Conservation (phyloP, 306 rosid genomes). For the Citrullus amarus region DNA sequence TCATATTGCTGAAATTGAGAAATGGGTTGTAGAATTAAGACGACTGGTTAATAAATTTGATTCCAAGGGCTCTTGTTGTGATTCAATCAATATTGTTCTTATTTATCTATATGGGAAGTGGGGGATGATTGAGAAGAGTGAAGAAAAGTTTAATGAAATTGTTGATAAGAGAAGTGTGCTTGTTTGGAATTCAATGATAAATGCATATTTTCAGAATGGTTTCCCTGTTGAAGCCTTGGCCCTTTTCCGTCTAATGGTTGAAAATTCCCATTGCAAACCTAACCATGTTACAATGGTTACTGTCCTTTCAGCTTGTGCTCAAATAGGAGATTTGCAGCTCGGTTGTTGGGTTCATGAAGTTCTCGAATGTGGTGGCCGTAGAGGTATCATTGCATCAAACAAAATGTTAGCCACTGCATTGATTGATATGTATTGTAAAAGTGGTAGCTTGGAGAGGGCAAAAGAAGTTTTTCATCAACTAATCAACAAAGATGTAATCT, state of each 20-base stretch:
- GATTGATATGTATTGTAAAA: conserved; percentile 56
- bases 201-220: conserved; percentile 48
- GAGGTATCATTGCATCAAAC: conserved; percentile 31
- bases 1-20: conserved; percentile 25
- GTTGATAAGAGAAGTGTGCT: conserved; percentile 27
- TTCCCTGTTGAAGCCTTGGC: conserved; percentile 34
- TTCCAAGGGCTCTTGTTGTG: conserved; percentile 11
- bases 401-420: conserved; percentile 48
- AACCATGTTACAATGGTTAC: conserved; percentile 55
- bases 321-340: conserved; percentile 46
- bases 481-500: conserved; percentile 40
- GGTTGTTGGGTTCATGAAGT: conserved; percentile 44
- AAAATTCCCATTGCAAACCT: conserved; percentile 20
- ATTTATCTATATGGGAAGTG: conserved; percentile 39
- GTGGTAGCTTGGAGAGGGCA: conserved; percentile 45
- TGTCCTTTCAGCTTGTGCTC: conserved; percentile 61
- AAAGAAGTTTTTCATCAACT: conserved; percentile 44
- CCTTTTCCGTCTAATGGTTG: conserved; percentile 36
- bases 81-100: conserved; percentile 26
- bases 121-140: conserved; percentile 34
- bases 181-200: conserved; percentile 52
- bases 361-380: conserved; percentile 28
- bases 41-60: not conserved
- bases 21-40: conserved; percentile 28
- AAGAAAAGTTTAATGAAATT: conserved; percentile 27